These are phyloP conservation scores for Chaetomium olivaceum DNA, from an alignment of 2,329 filamentous ascomycete species.

Conservation along the genomic window DNA sequence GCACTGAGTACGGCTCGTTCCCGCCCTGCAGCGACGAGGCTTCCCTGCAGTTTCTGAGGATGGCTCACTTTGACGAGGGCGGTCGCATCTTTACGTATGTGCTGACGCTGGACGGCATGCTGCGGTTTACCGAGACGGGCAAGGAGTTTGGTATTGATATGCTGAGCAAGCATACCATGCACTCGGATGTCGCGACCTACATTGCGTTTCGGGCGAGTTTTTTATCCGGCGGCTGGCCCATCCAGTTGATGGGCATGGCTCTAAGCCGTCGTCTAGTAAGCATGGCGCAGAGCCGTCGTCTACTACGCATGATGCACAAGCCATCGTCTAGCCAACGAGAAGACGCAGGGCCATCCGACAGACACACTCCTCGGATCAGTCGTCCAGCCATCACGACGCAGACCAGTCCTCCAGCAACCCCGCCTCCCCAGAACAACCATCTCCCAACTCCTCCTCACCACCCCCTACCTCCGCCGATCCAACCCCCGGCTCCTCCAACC, in stretches of 20 bases:
- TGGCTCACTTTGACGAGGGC: constrained; percentile 83
- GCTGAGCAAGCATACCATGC: constrained; percentile 94
- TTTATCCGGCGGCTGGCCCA: constrained; percentile 72
- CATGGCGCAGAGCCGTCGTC: neutral
- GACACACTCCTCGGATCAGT: too few relatives aligned
- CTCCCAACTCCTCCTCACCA: too few relatives aligned
- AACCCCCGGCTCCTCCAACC: constrained; percentile 37
- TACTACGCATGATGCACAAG: too few relatives aligned
- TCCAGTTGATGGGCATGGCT: constrained; percentile 34
- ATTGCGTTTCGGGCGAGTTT: constrained; percentile 92
- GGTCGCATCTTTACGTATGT: constrained; percentile 90
- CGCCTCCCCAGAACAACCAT: constrained; percentile 33
- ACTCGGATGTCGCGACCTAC: constrained; percentile 87
- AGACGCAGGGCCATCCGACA: too few relatives aligned
- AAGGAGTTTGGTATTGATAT: constrained; percentile 95
- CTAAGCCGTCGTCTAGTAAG: neutral
- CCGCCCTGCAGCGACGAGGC: constrained; percentile 67
- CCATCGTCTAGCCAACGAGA: too few relatives aligned
- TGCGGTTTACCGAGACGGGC: constrained; percentile 92
- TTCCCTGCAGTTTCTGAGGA: constrained; percentile 76
- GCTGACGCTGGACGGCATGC: constrained; percentile 79
- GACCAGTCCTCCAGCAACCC: too few relatives aligned
- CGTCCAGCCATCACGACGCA: too few relatives aligned
- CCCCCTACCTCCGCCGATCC: too few relatives aligned
- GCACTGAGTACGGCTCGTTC: constrained; percentile 72